Conservation (phyloP, 768 basidiomycete genomes). For the Tulasnella sp. region DNA sequence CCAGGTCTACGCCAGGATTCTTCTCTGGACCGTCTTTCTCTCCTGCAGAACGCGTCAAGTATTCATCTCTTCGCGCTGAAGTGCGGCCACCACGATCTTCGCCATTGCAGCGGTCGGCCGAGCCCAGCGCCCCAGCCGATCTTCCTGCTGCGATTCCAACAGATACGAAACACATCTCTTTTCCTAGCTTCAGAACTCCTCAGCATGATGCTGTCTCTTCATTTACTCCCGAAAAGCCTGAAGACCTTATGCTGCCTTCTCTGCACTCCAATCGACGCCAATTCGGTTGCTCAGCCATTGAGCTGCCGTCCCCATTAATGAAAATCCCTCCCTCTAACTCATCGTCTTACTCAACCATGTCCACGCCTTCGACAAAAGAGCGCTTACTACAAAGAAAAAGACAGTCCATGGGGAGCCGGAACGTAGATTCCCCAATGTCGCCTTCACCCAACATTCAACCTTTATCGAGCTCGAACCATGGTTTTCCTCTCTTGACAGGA, state of each 20-base stretch:
- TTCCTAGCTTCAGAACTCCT: background rate
- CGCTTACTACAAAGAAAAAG: background rate
- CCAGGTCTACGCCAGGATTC: background rate
- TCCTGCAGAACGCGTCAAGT: background rate
- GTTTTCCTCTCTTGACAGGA: background rate
- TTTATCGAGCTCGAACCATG: background rate
- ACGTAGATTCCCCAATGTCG: background rate
- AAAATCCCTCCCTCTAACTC: background rate
- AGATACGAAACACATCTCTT: background rate
- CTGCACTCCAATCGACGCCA: background rate
- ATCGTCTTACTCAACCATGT: background rate
- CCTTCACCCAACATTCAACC: background rate
- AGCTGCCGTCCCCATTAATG: background rate
- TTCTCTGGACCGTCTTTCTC: background rate
- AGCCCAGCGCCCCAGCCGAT: background rate
- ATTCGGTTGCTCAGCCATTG: background rate
- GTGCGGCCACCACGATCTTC: background rate
- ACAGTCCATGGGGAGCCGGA: background rate
- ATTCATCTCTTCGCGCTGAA: background rate
- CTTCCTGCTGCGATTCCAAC: background rate
- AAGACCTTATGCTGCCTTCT: background rate
- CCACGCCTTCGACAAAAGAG: background rate
- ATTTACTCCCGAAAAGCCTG: background rate
- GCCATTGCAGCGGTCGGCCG: background rate
- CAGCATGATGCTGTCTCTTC: background rate